Evolutionary conservation across 495 filamentous ascomycete genomes (phyloP), one percentile per base, ranked within the genome.

Genomic region (Hypoxylon fuscum): DNA sequence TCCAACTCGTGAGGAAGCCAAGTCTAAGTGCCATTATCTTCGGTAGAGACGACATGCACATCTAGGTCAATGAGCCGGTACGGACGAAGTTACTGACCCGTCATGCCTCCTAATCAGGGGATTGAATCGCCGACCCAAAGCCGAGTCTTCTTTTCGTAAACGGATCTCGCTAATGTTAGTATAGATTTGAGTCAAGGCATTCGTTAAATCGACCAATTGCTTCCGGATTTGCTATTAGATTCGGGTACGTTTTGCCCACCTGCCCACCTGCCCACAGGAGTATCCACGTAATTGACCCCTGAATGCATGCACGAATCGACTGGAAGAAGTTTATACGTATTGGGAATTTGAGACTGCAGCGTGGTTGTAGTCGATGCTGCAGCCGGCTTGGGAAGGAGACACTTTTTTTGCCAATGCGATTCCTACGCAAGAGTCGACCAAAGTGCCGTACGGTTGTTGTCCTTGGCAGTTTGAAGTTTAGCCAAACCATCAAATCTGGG

Each of bases 401-500:
- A 38, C 25, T n/a, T n/a, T n/a, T n/a, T n/a, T n/a, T n/a, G n/a
- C n/a, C 8, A 55, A 22, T 5, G 14, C 8, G 14, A 42, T 21
- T 57, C 10, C 23, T 46, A 53, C 46, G 11, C 35, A 40, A 47
- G 25, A 57, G 11, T 60, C 27, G 23, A 45, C 35, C 40, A 61
- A 66, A 66, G 51, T 66, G 63, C 63, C 63, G 63, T 66, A 52
- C 31, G 40, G 45, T 8, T 35, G 47, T 47, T 45, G 57, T 54
- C 63, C 63, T 66, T 66, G 63, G 63, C 63, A 54, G 63, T 66
- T 66, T 66, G 63, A 66, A 61, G 57, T 66, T 66, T 66, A 66
- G 63, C 63, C 63, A 66, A 57, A 61, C 63, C 46, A 45, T 52
- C 63, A 66, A 57, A 66, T 66, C 63, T 44, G 52, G 63, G 50